These are phyloP conservation scores for Adansonia gregorii DNA, from an alignment of 441 rosid species.

Conservation along the genomic window DNA sequence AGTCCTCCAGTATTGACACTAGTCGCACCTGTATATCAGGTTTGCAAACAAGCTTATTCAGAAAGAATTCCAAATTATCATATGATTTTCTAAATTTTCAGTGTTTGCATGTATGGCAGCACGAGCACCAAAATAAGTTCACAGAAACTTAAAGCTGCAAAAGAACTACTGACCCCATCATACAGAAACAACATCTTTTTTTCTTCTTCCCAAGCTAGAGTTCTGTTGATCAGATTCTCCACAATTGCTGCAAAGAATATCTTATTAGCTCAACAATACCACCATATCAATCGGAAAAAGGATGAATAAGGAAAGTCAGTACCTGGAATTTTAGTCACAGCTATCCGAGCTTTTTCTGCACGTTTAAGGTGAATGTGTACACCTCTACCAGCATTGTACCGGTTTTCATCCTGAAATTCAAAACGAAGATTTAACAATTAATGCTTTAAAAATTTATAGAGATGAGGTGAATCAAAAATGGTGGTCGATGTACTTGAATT, in stretches of 20 bases:
- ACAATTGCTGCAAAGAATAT: slow-evolving; percentile 52
- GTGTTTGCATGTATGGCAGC: neutral
- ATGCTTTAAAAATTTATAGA: slow-evolving; percentile 16
- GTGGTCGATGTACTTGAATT: slow-evolving; percentile 7
- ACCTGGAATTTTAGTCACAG: slow-evolving; percentile 72
- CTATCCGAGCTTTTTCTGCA: slow-evolving; percentile 72
- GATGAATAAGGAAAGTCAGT: slow-evolving; percentile 20
- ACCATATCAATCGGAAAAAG: neutral
- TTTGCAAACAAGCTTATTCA: slow-evolving; percentile 19
- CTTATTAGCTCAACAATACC: slow-evolving; percentile 26
- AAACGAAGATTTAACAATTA: slow-evolving; percentile 22
- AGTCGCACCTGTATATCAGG: slow-evolving; percentile 60
- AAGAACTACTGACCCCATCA: slow-evolving; percentile 60
- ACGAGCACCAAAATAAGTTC: neutral
- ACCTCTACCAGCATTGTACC: slow-evolving; percentile 75
- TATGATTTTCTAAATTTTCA: neutral
- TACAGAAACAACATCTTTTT: slow-evolving; percentile 56
- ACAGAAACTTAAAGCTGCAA: slow-evolving; percentile 19
- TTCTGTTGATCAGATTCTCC: slow-evolving; percentile 62
- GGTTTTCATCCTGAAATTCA: slow-evolving; percentile 58
- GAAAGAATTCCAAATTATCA: slow-evolving; percentile 6
- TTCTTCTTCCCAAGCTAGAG: slow-evolving; percentile 63
- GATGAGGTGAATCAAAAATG: slow-evolving; percentile 11
- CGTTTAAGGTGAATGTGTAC: slow-evolving; percentile 78
- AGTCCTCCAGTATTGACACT: slow-evolving; percentile 84